Evolutionary conservation across 179 eudicot species (phyloP).

Genomic region (Monotropa hypopitys): DNA sequence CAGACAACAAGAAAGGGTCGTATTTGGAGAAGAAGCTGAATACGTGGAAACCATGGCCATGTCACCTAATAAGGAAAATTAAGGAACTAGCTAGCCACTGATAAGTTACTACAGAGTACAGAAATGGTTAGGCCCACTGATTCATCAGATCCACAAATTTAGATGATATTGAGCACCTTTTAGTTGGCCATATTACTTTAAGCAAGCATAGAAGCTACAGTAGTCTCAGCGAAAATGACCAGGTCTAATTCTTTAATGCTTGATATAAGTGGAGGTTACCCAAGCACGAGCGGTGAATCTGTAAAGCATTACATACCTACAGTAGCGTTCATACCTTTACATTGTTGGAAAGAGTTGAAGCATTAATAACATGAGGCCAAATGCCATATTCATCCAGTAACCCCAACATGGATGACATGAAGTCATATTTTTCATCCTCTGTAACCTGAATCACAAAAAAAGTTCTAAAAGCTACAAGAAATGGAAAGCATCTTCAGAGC

Average conservation of each 20-base stretch:
- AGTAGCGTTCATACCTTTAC: slow-evolving; percentile 46
- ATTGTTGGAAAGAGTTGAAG: slow-evolving; percentile 53
- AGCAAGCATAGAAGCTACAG: background rate
- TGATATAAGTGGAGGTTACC: background rate
- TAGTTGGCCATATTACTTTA: background rate
- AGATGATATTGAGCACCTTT: background rate
- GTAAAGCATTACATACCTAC: background rate
- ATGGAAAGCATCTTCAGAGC: background rate
- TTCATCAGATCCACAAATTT: background rate
- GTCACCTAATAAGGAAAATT: background rate
- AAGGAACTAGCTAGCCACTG: background rate
- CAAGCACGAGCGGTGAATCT: background rate
- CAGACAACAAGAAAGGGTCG: background rate
- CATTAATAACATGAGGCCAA: slow-evolving; percentile 65
- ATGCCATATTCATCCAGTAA: slow-evolving; percentile 69
- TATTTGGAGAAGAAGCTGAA: background rate
- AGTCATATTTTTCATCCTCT: slow-evolving; percentile 74
- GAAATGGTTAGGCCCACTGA: background rate
- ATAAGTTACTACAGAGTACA: background rate
- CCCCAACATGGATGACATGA: slow-evolving; percentile 59
- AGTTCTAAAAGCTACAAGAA: slow-evolving; percentile 1
- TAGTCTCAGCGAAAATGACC: background rate
- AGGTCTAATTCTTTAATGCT: background rate
- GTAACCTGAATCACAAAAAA: slow-evolving; percentile 38
- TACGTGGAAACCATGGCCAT: background rate